phyloP scores from a whole-genome alignment of 2,329 filamentous ascomycete species.

The Trichoderma sp. region DNA sequence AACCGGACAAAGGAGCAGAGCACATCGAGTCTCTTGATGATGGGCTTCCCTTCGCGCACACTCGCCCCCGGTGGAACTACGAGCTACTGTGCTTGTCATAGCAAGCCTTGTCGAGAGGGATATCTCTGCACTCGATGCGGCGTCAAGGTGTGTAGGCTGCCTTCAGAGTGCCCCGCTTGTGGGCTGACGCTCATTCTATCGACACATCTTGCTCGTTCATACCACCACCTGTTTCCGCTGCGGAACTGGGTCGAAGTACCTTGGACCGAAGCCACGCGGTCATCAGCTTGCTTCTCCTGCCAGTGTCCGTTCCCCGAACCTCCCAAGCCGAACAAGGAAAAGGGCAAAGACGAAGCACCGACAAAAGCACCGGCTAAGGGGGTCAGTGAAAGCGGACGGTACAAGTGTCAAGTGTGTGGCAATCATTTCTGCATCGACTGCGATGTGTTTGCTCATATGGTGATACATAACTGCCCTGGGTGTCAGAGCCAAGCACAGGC shows the following conservation, averaged over 20 bases:
- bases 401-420: constrained; percentile 81
- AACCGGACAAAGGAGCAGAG: constrained; percentile 62
- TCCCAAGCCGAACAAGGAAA: neutral
- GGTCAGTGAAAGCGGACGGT: constrained; percentile 81
- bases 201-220: constrained; percentile 87
- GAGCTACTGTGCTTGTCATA: constrained; percentile 89
- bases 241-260: constrained; percentile 87
- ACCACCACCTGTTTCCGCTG: constrained; percentile 88
- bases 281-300: constrained; percentile 73
- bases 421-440: constrained; percentile 98
- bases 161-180: constrained; percentile 87
- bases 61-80: constrained; percentile 63
- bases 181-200: constrained; percentile 89
- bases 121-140: constrained; percentile 89
- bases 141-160: constrained; percentile 84
- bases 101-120: constrained; percentile 74
- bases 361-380: constrained; percentile 47
- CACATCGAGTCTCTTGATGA: constrained; percentile 75
- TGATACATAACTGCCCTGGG: constrained; percentile 92
- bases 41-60: constrained; percentile 91
- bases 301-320: constrained; percentile 64
- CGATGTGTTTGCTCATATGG: constrained; percentile 90
- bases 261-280: constrained; percentile 67
- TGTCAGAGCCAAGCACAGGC: constrained; percentile 55
- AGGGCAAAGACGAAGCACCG: constrained; percentile 23